Evolutionary conservation across 208 protist genomes (phyloP).

Genomic region (Crithidia expoeki): DNA sequence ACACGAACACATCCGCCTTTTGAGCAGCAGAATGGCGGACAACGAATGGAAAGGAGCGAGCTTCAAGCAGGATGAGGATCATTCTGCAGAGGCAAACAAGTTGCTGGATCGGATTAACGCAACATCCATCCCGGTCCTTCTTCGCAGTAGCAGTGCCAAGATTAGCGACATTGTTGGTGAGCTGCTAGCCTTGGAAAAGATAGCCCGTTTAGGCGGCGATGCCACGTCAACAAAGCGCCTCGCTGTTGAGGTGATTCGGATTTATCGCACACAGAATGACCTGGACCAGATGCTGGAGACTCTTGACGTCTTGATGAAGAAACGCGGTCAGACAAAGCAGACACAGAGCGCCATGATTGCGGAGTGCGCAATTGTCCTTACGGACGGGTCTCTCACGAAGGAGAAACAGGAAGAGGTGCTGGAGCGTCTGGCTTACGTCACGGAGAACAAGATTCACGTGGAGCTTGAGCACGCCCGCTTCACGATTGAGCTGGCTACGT

Average conservation of each 20-base stretch:
- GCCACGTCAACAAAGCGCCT: slow-evolving; percentile 78
- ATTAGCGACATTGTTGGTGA: slow-evolving; percentile 85
- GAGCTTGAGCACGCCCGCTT: slow-evolving; percentile 95
- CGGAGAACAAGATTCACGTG: slow-evolving; percentile 97
- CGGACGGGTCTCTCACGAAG: slow-evolving; percentile 50
- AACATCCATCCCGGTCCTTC: slow-evolving; percentile 71
- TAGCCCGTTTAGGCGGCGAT: slow-evolving; percentile 85
- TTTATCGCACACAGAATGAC: slow-evolving; percentile 87
- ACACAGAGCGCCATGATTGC: slow-evolving; percentile 92
- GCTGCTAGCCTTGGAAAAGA: slow-evolving; percentile 91
- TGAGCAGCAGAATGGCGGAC: slow-evolving; percentile 43
- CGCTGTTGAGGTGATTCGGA: slow-evolving; percentile 85
- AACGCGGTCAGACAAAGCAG: slow-evolving; percentile 93
- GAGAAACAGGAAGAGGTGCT: slow-evolving; percentile 85
- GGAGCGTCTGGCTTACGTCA: slow-evolving; percentile 88
- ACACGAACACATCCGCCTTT: slow-evolving; percentile 8
- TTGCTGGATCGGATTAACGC: slow-evolving; percentile 82
- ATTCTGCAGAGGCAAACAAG: slow-evolving; percentile 62
- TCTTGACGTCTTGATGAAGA: slow-evolving; percentile 92
- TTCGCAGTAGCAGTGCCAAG: slow-evolving; percentile 58
- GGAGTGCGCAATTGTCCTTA: slow-evolving; percentile 76
- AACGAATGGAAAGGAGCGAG: slow-evolving; percentile 87
- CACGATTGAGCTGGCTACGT: slow-evolving; percentile 89
- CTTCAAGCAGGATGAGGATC: slow-evolving; percentile 90
- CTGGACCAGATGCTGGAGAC: slow-evolving; percentile 84